Evolutionary conservation across 2,329 filamentous ascomycete species (phyloP), one percentile per base, ranked within the genome.

Genomic region (Phialocephala sp.): DNA sequence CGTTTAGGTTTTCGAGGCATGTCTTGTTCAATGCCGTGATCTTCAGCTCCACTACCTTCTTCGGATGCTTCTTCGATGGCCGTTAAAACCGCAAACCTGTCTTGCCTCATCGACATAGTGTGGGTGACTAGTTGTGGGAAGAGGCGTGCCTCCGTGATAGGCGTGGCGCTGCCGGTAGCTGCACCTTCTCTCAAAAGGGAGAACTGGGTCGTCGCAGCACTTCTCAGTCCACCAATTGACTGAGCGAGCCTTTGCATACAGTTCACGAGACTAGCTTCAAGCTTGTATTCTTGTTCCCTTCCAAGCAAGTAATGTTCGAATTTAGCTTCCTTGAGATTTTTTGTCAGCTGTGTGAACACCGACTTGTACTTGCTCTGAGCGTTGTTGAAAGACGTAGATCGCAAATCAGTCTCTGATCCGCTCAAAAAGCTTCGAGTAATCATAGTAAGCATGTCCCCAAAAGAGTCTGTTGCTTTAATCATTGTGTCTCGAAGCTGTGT

Each of bases 151-250:
- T 45, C 36, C 8, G 57, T 47, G 8, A 63, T 39, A n/a, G 70
- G 71, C 4, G 70, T 71, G 36, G 63, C 66, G 22, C 62, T 64
- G 24, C 70, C 71, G 50, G 59, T 52, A 32, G 56, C 61, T 8
- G 66, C 37, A n/a, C 55, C 77, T 75, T 95, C 91, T 67, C 89
- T 89, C 39, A 97, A 82, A 37, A 98, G 84, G 18, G 90, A 87
- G 75, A 98, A 97, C 74, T 99, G 94, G 24, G 93, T 94, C 65
- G 91, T 87, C 32, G 95, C 92, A 39, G 95, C 93, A 81, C 93
- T 97, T 70, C 93, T 87, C 73, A 99, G 81, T 8, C 94, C 95
- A 76, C 94, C 94, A 69, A 97, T 90, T 70, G 93, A 93, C 76
- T 97, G 94, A 4, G 92, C 89, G 35, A 98, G 84, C 56, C 87